Conservation (phyloP, 164 flowering plant genomes). For the Umbilicus rupestris region DNA sequence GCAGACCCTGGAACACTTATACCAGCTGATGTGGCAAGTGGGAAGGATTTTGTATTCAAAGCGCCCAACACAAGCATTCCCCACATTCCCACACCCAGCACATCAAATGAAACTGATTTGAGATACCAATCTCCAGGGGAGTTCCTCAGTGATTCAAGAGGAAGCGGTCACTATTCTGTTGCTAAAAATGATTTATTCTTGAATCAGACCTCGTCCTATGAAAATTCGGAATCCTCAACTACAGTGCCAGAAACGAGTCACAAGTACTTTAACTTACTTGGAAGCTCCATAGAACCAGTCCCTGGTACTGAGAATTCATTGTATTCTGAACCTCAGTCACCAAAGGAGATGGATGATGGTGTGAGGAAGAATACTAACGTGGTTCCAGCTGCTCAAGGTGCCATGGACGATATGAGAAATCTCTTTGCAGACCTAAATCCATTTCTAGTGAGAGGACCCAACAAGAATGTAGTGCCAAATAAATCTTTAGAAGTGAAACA, state of each 20-base stretch:
- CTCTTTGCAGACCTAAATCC: slow-evolving; percentile 97
- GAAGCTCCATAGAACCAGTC: slow-evolving; percentile 18
- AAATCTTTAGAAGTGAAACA: slow-evolving; percentile 33
- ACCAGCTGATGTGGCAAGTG: slow-evolving; percentile 72
- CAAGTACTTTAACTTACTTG: slow-evolving; percentile 32
- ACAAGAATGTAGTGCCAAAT: slow-evolving; percentile 32
- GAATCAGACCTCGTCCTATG: slow-evolving; percentile 22
- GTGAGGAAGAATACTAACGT: slow-evolving; percentile 49
- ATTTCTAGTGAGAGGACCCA: slow-evolving; percentile 50
- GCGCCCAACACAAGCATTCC: slow-evolving; percentile 30
- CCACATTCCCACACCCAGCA: slow-evolving; percentile 23
- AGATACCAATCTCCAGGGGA: slow-evolving; percentile 21
- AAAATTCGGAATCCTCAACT: slow-evolving; percentile 26
- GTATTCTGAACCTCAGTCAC: slow-evolving; percentile 40
- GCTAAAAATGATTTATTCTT: slow-evolving; percentile 15
- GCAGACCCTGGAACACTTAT: slow-evolving; percentile 95
- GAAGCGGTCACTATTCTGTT: slow-evolving; percentile 23
- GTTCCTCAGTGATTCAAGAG: slow-evolving; percentile 19
- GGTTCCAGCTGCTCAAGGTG: slow-evolving; percentile 44
- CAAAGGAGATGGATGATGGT: slow-evolving; percentile 35
- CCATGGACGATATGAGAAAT: slow-evolving; percentile 44
- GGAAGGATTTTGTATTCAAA: slow-evolving; percentile 41
- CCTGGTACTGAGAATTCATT: slow-evolving; percentile 34
- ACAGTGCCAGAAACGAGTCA: slow-evolving; percentile 26
- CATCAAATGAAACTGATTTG: slow-evolving; percentile 25